A percentile compares a stretch with the other conserved stretches of the same genome.
These are phyloP conservation scores for Hanseniaspora pseudoguilliermondii DNA, from an alignment of 805 yeast species.

Conservation along the genomic window DNA sequence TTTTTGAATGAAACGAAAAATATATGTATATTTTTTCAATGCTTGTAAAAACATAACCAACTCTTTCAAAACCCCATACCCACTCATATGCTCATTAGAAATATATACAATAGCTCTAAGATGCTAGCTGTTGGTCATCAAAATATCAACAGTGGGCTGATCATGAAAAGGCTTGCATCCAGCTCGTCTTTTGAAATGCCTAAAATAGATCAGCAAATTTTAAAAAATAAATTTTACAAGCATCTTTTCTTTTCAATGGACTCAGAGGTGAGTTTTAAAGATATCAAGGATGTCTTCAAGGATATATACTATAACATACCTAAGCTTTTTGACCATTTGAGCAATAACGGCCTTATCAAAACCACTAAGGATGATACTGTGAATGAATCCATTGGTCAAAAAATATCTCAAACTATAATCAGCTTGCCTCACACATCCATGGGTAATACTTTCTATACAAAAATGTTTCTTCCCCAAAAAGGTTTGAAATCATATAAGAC, in stretches of 20 bases:
- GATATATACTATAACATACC: slow-evolving; percentile 4
- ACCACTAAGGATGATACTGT: background rate
- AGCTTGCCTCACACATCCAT: background rate
- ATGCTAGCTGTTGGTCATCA: too few species aligned
- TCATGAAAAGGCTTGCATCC: background rate
- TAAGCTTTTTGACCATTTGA: background rate
- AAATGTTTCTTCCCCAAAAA: background rate
- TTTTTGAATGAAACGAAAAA: too few species aligned
- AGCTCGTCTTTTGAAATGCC: background rate
- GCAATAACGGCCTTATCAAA: background rate
- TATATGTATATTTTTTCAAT: too few species aligned
- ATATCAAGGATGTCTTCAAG: slow-evolving; percentile 4
- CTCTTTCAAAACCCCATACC: too few species aligned
- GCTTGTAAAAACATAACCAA: too few species aligned
- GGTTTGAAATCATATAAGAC: background rate
- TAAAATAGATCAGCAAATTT: background rate
- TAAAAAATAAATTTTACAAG: slow-evolving; percentile 10
- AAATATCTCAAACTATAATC: slow-evolving; percentile 1
- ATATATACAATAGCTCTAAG: too few species aligned
- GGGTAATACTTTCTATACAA: background rate
- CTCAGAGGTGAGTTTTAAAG: slow-evolving; percentile 7
- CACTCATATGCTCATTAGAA: too few species aligned
- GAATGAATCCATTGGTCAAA: background rate
- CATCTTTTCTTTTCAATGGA: slow-evolving; percentile 10
- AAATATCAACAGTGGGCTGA: background rate